phyloP scores from a whole-genome alignment of 257 asterid genomes.

The Leptodermis oblonga region DNA sequence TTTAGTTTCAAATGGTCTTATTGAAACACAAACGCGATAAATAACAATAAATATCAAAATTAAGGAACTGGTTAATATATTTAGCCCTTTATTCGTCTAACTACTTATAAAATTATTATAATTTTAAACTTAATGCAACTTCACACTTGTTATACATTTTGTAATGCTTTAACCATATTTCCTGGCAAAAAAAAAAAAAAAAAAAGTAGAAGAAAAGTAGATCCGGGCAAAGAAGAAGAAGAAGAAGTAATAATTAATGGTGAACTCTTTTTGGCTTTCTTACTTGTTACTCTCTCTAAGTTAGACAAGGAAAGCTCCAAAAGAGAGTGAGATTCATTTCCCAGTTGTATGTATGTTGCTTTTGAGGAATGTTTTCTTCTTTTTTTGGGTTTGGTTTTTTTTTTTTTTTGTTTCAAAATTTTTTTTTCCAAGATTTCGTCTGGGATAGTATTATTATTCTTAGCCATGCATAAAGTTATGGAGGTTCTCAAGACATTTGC shows the following conservation, averaged over 20 bases:
- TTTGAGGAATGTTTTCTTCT: slow-evolving; percentile 28
- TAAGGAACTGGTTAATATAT: too few species aligned
- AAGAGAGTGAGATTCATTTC: slow-evolving; percentile 30
- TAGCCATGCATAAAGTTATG: slow-evolving; percentile 9
- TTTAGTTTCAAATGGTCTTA: too few species aligned
- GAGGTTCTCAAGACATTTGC: slow-evolving; percentile 24
- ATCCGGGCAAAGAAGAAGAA: too few species aligned
- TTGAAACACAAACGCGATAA: too few species aligned
- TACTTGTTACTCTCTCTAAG: not conserved
- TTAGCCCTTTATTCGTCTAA: too few species aligned
- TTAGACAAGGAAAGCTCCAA: slow-evolving; percentile 12
- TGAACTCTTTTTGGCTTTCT: slow-evolving; percentile 14
- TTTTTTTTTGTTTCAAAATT: slow-evolving; percentile 4
- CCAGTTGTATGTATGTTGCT: slow-evolving; percentile 40
- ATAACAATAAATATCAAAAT: too few species aligned
- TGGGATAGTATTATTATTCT: not conserved
- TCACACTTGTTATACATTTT: too few species aligned
- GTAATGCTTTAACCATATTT: too few species aligned
- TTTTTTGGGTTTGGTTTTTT: slow-evolving; percentile 3
- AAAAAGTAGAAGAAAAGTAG: too few species aligned
- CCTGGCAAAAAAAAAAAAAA: too few species aligned
- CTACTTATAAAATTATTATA: too few species aligned
- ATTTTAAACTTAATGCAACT: too few species aligned
- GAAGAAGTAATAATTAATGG: slow-evolving; percentile 24
- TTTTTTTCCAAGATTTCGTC: not conserved